Percentiles rank a stretch among this genome's conserved stretches.
These are phyloP conservation scores for Xylaria sp. DNA, from an alignment of 2,329 filamentous ascomycete species.

Conservation along the genomic window DNA sequence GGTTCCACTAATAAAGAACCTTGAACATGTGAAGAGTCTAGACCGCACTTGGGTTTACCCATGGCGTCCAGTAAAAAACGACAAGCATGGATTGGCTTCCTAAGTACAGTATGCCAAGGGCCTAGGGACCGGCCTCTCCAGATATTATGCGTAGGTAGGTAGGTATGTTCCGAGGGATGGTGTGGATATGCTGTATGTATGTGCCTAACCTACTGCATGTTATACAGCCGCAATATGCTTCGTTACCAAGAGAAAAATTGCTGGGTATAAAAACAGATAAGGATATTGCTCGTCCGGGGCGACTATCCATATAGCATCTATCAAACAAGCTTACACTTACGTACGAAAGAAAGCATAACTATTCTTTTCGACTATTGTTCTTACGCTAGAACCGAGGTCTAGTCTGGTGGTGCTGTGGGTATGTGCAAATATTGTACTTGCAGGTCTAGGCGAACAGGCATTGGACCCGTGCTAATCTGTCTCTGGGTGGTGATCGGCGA, in stretches of 20 bases:
- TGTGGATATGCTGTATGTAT: neutral
- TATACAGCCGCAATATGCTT: neutral
- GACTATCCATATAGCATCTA: neutral
- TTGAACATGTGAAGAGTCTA: slow-evolving; percentile 5
- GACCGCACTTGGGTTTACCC: slow-evolving; percentile 1
- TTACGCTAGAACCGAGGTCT: neutral
- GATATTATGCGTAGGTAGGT: neutral
- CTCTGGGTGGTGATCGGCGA: slow-evolving; percentile 3
- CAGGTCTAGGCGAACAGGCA: slow-evolving; percentile 8
- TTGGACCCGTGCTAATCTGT: neutral
- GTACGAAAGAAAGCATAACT: neutral
- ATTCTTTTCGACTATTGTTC: neutral
- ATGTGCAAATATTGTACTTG: slow-evolving; percentile 1
- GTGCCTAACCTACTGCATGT: neutral
- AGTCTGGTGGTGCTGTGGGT: slow-evolving; percentile 1
- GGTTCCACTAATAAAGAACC: slow-evolving; percentile 1
- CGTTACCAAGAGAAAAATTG: neutral
- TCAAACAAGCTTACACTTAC: neutral
- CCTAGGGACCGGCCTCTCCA: neutral
- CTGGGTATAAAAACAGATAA: neutral
- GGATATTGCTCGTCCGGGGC: too few species aligned
- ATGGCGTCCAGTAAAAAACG: neutral
- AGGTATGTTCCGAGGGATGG: neutral
- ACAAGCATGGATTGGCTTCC: neutral
- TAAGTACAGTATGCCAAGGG: neutral